Evolutionary conservation across 306 rosid genomes (phyloP), one percentile per base, ranked within the genome.

Genomic region (Oxytropis ochrocephala): DNA sequence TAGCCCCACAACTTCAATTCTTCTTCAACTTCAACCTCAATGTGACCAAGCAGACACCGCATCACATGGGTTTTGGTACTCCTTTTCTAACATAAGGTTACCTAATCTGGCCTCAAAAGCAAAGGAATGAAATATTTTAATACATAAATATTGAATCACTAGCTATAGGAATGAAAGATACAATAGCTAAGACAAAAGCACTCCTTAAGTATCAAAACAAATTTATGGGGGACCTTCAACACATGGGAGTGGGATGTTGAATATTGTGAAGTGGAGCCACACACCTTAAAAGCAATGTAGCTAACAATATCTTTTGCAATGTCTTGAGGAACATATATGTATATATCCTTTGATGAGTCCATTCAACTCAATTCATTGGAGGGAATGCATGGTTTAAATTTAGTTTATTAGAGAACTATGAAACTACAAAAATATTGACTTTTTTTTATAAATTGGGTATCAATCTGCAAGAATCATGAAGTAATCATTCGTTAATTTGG

Each of bases 61-160:
- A 80, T 93, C 96, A 93, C 98, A 86, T 96, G 97, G 95, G 78
- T 84, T 66, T 86, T 81, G 90, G 87, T 76, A 76, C 76, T 58
- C 81, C 59, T 72, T 60, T 72, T 38, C 72, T 75, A 76, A 58
- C 80, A 81, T 82, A 77, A 70, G 83, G 87, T 73, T 84, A 82
- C 87, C 89, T 84, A 84, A 84, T 87, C 85, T 44, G 82, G 83
- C 64, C 65, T 75, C 19, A 77, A n/a, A 55, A 55, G 55, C 65
- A 50, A 58, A 56, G 32, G 69, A 65, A 64, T 63, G 57, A 67
- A 81, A 77, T 47, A 55, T 64, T 64, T 64, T 70, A 56, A 64
- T 68, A 29, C 67, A 78, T 59, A 49, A 38, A 7, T 1, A 24
- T 74, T 47, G 73, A 14, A 57, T 54, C 7, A 81, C 79, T 74